phyloP scores from a whole-genome alignment of 306 rosid genomes.

The Cucumis melo region DNA sequence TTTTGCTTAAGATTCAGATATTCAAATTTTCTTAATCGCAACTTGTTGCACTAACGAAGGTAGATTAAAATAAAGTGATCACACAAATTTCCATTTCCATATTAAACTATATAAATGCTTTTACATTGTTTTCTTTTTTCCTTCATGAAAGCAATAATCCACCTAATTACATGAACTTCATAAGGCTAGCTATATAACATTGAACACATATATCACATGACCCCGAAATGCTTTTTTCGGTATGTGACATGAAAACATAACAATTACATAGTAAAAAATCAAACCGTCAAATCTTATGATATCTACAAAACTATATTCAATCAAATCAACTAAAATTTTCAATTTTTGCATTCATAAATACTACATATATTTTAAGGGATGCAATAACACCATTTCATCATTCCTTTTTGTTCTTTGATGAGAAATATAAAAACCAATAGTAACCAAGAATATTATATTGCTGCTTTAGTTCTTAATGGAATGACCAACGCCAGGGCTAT shows the following conservation, averaged over 20 bases:
- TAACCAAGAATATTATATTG: neutral
- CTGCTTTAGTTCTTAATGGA: constrained; percentile 9
- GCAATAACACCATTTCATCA: no score
- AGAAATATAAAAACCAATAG: neutral
- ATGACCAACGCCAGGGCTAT: constrained; percentile 65
- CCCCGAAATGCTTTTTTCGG: neutral
- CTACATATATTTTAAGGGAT: no score
- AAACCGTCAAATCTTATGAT: no score
- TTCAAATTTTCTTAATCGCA: no score
- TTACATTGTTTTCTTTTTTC: neutral
- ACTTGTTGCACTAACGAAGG: no score
- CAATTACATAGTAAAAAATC: no score
- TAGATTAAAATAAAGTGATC: neutral
- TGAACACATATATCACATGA: neutral
- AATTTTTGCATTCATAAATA: no score
- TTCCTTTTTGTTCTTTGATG: neutral
- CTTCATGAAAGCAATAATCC: neutral
- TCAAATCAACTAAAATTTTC: no score
- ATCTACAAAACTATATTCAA: no score
- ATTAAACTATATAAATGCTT: neutral
- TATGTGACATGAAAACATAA: neutral
- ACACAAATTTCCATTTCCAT: neutral
- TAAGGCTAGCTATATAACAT: neutral
- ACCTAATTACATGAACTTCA: neutral
- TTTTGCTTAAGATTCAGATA: no score